These are phyloP conservation scores for Clathrospora elynae DNA, from an alignment of 2,329 filamentous ascomycete species.

Conservation along the genomic window DNA sequence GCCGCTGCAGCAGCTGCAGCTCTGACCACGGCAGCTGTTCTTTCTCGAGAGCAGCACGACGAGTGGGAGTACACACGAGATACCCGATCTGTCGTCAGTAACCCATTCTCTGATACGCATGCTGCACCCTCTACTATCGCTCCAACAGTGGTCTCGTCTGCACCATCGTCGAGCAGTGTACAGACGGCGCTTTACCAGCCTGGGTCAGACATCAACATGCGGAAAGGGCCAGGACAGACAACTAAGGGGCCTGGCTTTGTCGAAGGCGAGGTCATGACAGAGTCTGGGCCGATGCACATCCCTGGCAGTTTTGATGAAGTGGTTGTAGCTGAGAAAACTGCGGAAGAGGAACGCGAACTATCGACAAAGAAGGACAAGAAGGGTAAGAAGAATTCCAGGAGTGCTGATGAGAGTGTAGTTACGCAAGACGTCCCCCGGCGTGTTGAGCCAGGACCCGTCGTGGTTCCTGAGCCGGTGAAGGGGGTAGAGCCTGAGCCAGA, in stretches of 20 bases:
- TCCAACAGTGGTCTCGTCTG: constrained; percentile 25
- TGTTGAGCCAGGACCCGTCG: constrained; percentile 12
- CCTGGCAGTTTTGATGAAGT: constrained; percentile 65
- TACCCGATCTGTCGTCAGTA: constrained; percentile 28
- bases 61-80: constrained; percentile 21
- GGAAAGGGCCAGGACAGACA: constrained; percentile 12
- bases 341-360: constrained; percentile 21
- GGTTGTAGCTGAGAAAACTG: constrained; percentile 25
- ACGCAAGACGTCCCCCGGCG: constrained; percentile 22
- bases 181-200: constrained; percentile 49
- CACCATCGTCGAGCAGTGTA: constrained; percentile 27
- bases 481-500: constrained; percentile 23
- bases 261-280: constrained; percentile 48
- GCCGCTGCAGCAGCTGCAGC: constrained; percentile 25
- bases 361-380: constrained; percentile 32
- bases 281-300: constrained; percentile 65
- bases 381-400: constrained; percentile 34
- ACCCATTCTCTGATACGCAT: constrained; percentile 38
- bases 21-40: constrained; percentile 26
- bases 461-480: constrained; percentile 15
- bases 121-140: constrained; percentile 28
- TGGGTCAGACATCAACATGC: constrained; percentile 49
- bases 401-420: constrained; percentile 30
- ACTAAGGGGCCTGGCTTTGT: constrained; percentile 44
- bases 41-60: constrained; percentile 26